Conservation (phyloP, 805 yeast species). For the Wickerhamomyces canadensis region DNA sequence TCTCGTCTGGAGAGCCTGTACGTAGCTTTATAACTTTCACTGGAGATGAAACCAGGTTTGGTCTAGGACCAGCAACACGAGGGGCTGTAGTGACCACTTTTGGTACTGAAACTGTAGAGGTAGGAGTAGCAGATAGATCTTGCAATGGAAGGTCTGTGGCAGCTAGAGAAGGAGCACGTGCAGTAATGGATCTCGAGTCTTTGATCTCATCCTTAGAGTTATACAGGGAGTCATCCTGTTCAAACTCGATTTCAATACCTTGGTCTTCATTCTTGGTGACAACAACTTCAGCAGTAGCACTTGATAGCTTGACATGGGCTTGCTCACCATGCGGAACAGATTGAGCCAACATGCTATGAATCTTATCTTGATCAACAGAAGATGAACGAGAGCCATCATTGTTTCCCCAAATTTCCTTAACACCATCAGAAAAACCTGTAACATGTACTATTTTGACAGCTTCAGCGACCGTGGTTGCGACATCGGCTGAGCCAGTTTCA, state of each 20-base stretch:
- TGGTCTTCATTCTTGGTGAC: constrained; percentile 13
- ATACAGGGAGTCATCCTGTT: constrained; percentile 6
- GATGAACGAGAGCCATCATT: constrained; percentile 7
- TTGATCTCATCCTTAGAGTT: background rate
- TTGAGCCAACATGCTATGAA: constrained; percentile 12
- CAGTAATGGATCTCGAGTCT: background rate
- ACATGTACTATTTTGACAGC: no score
- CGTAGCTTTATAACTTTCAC: background rate
- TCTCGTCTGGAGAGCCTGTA: background rate
- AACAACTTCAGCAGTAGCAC: constrained; percentile 15
- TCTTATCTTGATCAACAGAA: constrained; percentile 11
- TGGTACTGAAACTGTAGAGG: no score
- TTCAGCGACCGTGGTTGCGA: no score
- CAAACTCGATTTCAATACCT: constrained; percentile 21
- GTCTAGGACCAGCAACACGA: no score
- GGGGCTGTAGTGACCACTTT: no score
- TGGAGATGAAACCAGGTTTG: no score
- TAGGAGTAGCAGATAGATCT: no score
- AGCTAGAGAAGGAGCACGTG: background rate
- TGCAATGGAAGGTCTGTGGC: no score
- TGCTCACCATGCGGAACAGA: constrained; percentile 7
- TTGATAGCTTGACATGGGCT: constrained; percentile 14
- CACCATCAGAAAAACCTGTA: constrained; percentile 2
- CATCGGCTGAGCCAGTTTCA: background rate
- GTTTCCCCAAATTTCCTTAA: constrained; percentile 21